phyloP scores from a whole-genome alignment of 2,329 filamentous ascomycete genomes.

The Madurella mycetomatis region DNA sequence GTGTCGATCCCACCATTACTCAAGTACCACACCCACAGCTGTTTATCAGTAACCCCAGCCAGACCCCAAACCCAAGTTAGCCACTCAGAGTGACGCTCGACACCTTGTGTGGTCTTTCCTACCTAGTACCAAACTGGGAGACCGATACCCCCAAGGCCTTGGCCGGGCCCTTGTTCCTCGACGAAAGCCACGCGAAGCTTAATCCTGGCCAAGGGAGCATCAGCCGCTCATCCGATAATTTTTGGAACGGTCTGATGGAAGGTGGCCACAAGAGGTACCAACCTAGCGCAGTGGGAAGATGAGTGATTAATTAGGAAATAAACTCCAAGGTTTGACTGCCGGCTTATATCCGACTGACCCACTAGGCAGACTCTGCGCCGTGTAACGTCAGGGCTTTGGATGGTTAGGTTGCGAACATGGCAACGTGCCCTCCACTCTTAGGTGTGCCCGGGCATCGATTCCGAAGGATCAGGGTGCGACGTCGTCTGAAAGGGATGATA shows the following conservation, averaged over 20 bases:
- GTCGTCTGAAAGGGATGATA: no score
- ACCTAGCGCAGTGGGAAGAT: slow-evolving; percentile 9
- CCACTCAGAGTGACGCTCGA: not conserved
- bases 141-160: slow-evolving; percentile 10
- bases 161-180: slow-evolving; percentile 2
- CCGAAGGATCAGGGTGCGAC: no score
- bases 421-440: no score
- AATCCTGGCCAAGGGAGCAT: not conserved
- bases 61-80: not conserved
- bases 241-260: not conserved
- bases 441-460: no score
- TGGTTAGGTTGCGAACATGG: no score
- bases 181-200: slow-evolving; percentile 12
- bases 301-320: not conserved
- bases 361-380: slow-evolving; percentile 2
- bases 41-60: no score
- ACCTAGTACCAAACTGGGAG: no score
- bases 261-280: slow-evolving; percentile 8
- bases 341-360: slow-evolving; percentile 5
- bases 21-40: no score
- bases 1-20: no score
- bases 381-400: slow-evolving; percentile 1
- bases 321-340: no score
- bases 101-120: no score
- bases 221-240: not conserved